These are phyloP conservation scores for Apiospora marii DNA, from an alignment of 2,329 filamentous ascomycete species.

Conservation along the genomic window DNA sequence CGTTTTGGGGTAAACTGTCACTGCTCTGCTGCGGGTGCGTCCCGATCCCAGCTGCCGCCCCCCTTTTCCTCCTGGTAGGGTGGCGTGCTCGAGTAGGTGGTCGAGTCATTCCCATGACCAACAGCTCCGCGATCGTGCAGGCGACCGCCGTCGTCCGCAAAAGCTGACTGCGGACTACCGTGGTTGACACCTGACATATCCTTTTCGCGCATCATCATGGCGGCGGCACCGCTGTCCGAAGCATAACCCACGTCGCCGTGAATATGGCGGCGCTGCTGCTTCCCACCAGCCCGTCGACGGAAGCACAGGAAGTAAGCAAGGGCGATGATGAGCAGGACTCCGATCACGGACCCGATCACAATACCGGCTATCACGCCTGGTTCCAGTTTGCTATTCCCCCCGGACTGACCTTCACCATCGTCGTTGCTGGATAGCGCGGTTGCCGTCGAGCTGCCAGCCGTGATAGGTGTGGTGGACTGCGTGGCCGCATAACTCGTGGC, in stretches of 20 bases:
- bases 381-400: no score
- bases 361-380: constrained; percentile 60
- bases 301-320: constrained; percentile 53
- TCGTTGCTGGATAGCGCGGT: background rate
- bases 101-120: constrained; percentile 44
- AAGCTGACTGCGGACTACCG: constrained; percentile 52
- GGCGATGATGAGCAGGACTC: constrained; percentile 42
- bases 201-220: constrained; percentile 56
- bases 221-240: constrained; percentile 37
- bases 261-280: constrained; percentile 32
- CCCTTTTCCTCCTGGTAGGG: constrained; percentile 53
- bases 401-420: no score
- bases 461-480: no score
- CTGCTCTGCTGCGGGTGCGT: constrained; percentile 12
- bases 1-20: background rate
- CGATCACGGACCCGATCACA: constrained; percentile 50
- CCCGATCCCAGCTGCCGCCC: constrained; percentile 49
- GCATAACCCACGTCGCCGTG: constrained; percentile 33
- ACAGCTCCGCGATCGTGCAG: constrained; percentile 24
- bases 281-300: constrained; percentile 43
- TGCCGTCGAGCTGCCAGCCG: background rate
- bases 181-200: constrained; percentile 48
- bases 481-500: no score
- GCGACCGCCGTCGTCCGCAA: constrained; percentile 50
- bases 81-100: constrained; percentile 55